Evolutionary conservation across 768 basidiomycete genomes (phyloP), one percentile per base, ranked within the genome.

Genomic region (Termitomyces sp.): DNA sequence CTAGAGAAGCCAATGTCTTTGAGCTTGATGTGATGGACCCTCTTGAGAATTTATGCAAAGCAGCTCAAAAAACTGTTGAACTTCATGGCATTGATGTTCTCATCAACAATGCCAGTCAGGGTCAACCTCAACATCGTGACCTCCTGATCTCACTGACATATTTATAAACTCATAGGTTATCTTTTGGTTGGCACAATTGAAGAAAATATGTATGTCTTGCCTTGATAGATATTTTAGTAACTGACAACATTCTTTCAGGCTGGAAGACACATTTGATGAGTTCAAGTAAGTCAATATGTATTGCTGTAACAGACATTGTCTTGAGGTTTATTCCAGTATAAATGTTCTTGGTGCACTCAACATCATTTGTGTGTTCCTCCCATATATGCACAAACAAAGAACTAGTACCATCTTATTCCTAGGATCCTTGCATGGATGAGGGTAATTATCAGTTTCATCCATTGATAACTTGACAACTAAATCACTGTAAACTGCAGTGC

Each of bases 71-170:
- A 47, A 75, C 75, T 0, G 61, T 75, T 23, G 66, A 50, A 0
- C 63, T 78, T 17, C 65, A 81, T 58, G 77, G 77, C 0, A 66
- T 81, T 23, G 78, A 82, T 54, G 78, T 79, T 0, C 56, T 81
- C 0, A 75, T 82, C 16, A 80, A 80, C 54, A 79, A 78, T 59
- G 78, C 79, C 10, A 77, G 76, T 56, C 48, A 14, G 66, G 55
- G 19, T 37, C 34, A 19, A 17, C 8, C 2, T 19, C 0, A n/a
- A 14, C 21, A 17, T 49, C 8, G 9, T 4, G 4, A 2, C 17
- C 3, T 1, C 27, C 9, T 17, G 16, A 9, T 11, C 4, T 49
- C 34, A 1, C n/a, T n/a, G n/a, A n/a, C 34, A 5, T 35, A 42
- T n/a, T 40, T 11, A 9, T 37, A 5, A 19, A 34, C 40, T 21